Evolutionary conservation across 352 stramenopile species (phyloP), one percentile per base, ranked within the genome.

Genomic region (Phytopythium oedochilum): DNA sequence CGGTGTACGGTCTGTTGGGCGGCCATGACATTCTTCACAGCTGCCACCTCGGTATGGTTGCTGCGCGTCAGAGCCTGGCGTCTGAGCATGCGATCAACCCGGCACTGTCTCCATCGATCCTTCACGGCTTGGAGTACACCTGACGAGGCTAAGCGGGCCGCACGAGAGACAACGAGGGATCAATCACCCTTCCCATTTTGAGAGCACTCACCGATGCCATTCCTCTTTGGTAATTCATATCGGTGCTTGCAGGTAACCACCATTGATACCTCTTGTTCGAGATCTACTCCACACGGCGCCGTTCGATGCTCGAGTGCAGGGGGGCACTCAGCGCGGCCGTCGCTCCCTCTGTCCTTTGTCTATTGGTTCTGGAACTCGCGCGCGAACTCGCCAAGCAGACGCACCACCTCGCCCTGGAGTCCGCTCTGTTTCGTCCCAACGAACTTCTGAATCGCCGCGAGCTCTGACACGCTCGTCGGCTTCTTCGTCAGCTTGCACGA

Each of bases 1-100:
- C 80, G 3, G 77, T 93, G 34, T 93, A 87, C 44, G 83, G 83
- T 1, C 73, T 93, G 44, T 53, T 89, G 60, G 63, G 83, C 59
- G 62, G 64, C 34, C 49, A 83, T 45, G 63, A 88, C 48, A 71
- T 93, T 55, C 77, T 80, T 46, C 61, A 70, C 48, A 90, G 78
- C 53, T 85, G 72, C 53, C 81, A 93, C 34, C 59, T 91, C 35
- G 83, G 83, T 8, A 93, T 93, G 83, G 55, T 86, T 25, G 83
- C 83, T 18, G 83, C 83, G 17, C 74, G 77, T 34, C 68, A 83
- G 58, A 90, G 83, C 32, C 65, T 93, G 34, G 60, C 71, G 12
- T 90, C 76, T 20, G 71, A 86, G 29, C 62, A 78, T 51, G 78
- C 83, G 2, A 91, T 93, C 55, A 86, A 73, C 53, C 80, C 80